Base-by-base conservation (phyloP, 108 stramenopile species). In the Mediolabrus comicus region DNA sequence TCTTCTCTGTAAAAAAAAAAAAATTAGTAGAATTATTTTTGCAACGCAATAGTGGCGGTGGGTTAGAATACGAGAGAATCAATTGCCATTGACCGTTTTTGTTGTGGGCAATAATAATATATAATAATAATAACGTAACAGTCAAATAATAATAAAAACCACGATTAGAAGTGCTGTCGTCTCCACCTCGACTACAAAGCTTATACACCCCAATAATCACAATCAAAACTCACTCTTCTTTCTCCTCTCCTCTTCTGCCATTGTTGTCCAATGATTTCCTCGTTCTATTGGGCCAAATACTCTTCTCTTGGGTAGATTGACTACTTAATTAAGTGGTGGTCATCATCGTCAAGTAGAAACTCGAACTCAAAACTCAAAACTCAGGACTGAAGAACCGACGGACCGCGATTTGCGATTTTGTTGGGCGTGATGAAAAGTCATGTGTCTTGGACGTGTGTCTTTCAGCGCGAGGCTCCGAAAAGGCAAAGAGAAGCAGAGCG, bases 151-250 rank as follows among this genome's bases (percentile, higher is more conserved):
- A 34, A 54, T 35, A 54, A 29, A 17, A 49, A 58, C 33, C 46
- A 49, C 46, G 46, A 49, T 24, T 49, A 49, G 3, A 49, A 22
- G 3, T 49, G 4, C 46, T 49, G 19, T 22, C 22, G 22, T 49
- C 46, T 22, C n/a, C 46, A 49, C 46, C 19, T 3, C 3, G 46
- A n/a, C 46, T 49, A 22, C n/a, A 49, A 22, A 22, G 22, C 19
- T 22, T 4, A 8, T 49, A 1, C 1, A 49, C 19, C 35, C 19
- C 19, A 6, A 27, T 5, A 61, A n/a, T n/a, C 0, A 29, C 29
- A 16, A 24, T 27, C 27, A n/a, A 8, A 6, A 64, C 63, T 46
- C 51, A 64, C 63, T 64, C 63, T 64, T 64, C 46, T 64, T 64
- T 22, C 16, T 64, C 31, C 30, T 46, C n/a, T 63, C 62, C 32